These are phyloP conservation scores for Rhizopogon vinicolor DNA, from an alignment of 768 basidiomycete genomes.

Conservation along the genomic window DNA sequence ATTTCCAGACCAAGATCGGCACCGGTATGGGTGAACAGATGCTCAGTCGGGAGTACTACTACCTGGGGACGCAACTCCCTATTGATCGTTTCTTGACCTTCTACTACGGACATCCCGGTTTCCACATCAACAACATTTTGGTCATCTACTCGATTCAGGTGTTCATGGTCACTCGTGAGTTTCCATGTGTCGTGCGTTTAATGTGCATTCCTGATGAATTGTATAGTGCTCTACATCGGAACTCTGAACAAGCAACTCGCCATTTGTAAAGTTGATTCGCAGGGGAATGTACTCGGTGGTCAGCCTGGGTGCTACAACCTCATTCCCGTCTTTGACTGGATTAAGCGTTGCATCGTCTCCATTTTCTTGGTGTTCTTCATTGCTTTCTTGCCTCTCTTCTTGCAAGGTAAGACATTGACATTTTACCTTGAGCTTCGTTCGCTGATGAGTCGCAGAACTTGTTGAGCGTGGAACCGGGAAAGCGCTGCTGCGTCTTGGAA, in stretches of 20 bases:
- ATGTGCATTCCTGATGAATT: constrained; percentile 7
- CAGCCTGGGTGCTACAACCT: constrained; percentile 89
- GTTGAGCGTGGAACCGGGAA: constrained; percentile 95
- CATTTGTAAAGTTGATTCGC: constrained; percentile 83
- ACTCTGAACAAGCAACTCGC: constrained; percentile 91
- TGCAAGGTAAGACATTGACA: constrained; percentile 72
- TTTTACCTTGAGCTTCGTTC: constrained; percentile 1
- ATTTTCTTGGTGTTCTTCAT: constrained; percentile 99
- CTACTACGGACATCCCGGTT: constrained; percentile 99
- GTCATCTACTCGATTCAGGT: constrained; percentile 98
- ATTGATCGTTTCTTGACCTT: constrained; percentile 99
- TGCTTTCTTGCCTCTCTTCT: constrained; percentile 92
- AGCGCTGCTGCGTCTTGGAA: constrained; percentile 88
- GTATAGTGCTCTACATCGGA: constrained; percentile 84
- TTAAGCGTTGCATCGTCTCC: constrained; percentile 91
- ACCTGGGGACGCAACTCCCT: constrained; percentile 95
- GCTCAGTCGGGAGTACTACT: constrained; percentile 99
- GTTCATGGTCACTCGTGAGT: constrained; percentile 93
- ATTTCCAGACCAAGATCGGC: constrained; percentile 99
- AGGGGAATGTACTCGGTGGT: constrained; percentile 73
- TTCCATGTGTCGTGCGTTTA: background rate
- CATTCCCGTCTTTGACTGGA: constrained; percentile 96
- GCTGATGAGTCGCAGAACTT: constrained; percentile 54
- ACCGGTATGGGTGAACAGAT: constrained; percentile 99
- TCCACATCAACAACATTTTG: constrained; percentile 99